phyloP scores from a whole-genome alignment of 2,329 filamentous ascomycete genomes.

The Aspergillus calidoustus region DNA sequence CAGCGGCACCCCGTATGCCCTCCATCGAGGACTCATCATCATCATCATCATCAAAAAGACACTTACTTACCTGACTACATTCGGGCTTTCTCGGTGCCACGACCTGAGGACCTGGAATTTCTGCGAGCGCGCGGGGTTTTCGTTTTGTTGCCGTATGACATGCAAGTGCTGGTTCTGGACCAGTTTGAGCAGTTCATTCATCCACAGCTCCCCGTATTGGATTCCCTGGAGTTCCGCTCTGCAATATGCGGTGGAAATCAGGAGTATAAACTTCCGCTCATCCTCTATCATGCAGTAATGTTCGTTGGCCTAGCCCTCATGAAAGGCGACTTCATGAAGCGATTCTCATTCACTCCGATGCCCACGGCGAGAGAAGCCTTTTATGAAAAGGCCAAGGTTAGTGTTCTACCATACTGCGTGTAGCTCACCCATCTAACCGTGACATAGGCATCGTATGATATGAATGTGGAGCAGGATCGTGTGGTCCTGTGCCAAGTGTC shows the following conservation, averaged over 20 bases:
- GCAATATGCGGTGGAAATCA: not conserved
- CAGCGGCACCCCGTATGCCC: not conserved
- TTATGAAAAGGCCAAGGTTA: conserved; percentile 7
- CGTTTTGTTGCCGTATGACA: not conserved
- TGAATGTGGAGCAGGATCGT: not conserved
- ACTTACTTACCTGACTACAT: not conserved
- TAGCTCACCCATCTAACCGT: too few species aligned
- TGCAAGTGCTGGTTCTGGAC: not conserved
- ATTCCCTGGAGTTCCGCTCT: not conserved
- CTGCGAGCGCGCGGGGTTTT: not conserved
- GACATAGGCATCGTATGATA: not conserved
- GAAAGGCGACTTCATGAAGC: not conserved
- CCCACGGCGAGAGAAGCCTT: not conserved
- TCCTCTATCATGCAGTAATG: conserved; percentile 5
- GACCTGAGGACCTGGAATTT: not conserved
- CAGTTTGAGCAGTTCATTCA: not conserved
- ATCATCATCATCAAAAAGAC: not conserved
- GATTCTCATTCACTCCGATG: not conserved
- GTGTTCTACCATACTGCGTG: not conserved
- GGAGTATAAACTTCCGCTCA: not conserved
- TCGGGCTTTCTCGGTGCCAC: not conserved
- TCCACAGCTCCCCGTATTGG: not conserved
- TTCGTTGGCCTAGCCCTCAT: not conserved
- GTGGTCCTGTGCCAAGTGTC: not conserved
- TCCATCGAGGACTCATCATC: not conserved